Conservation (phyloP, 768 basidiomycete genomes). For the Trametes maxima region DNA sequence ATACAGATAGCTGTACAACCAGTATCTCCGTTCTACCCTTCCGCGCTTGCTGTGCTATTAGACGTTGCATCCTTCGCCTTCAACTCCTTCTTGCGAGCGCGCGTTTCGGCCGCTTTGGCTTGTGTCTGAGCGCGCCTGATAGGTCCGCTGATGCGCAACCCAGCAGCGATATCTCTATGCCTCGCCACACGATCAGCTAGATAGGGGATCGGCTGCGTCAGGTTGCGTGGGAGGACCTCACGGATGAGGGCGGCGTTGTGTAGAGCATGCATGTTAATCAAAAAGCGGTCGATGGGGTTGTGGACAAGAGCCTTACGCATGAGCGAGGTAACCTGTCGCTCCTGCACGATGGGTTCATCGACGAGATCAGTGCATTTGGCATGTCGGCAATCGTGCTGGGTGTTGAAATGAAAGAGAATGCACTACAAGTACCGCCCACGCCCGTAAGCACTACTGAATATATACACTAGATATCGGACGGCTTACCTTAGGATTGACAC, state of each 20-base stretch:
- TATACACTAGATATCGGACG: background rate
- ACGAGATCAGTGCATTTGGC: slow-evolving; percentile 20
- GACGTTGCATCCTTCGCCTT: background rate
- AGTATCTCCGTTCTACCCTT: background rate
- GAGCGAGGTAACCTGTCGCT: slow-evolving; percentile 22
- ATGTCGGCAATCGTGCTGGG: slow-evolving; percentile 30
- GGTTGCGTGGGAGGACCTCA: slow-evolving; percentile 23
- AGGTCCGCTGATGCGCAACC: background rate
- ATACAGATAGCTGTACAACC: background rate
- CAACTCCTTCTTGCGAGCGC: background rate
- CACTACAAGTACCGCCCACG: slow-evolving; percentile 13
- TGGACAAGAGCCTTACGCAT: slow-evolving; percentile 26
- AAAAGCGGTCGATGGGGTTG: slow-evolving; percentile 17
- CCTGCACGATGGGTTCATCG: slow-evolving; percentile 21
- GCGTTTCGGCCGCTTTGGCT: slow-evolving; percentile 1
- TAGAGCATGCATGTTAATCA: slow-evolving; percentile 35
- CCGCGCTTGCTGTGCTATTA: background rate
- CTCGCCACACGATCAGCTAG: slow-evolving; percentile 16
- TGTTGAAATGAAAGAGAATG: slow-evolving; percentile 28
- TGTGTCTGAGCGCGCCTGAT: background rate
- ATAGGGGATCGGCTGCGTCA: slow-evolving; percentile 24
- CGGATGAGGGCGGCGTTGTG: slow-evolving; percentile 36
- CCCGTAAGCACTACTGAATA: background rate
- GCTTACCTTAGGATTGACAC: background rate
- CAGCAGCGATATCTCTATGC: slow-evolving; percentile 5